Conservation (phyloP, 306 rosid species). For the Inga oerstediana region DNA sequence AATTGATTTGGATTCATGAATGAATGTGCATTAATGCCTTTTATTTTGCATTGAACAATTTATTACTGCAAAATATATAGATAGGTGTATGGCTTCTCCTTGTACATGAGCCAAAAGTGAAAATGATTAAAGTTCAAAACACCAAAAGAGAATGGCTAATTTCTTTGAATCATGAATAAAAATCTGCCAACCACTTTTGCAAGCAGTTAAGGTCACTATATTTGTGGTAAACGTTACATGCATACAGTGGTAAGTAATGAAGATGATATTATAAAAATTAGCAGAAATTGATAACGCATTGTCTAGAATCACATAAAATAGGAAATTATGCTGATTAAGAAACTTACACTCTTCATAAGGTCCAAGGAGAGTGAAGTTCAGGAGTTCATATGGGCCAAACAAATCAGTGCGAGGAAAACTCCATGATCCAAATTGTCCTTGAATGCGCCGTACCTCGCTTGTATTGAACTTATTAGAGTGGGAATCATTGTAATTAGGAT, state of each 20-base stretch:
- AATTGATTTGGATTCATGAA: conserved; percentile 8
- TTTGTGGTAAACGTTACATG: conserved; percentile 6
- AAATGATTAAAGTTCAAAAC: neutral
- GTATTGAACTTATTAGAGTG: conserved; percentile 37
- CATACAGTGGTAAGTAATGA: conserved; percentile 8
- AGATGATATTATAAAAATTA: conserved; percentile 1
- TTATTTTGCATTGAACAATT: neutral
- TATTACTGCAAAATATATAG: neutral
- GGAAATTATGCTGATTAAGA: conserved; percentile 43
- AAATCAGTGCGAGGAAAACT: conserved; percentile 46
- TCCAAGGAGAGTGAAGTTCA: conserved; percentile 64
- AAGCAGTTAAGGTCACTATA: conserved; percentile 1
- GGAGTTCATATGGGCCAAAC: conserved; percentile 91
- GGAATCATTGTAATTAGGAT: conserved; percentile 45
- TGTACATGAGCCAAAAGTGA: neutral
- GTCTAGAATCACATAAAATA: conserved; percentile 12
- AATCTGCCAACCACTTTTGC: conserved; percentile 27
- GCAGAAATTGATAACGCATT: neutral
- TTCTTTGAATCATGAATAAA: conserved; percentile 6
- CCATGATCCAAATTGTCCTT: conserved; percentile 53
- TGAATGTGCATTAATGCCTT: neutral
- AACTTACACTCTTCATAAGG: conserved; percentile 58
- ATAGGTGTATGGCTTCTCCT: neutral
- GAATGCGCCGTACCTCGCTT: conserved; percentile 61
- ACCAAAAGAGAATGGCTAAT: neutral